These are phyloP conservation scores for Aspergillus nomiae DNA, from an alignment of 2,329 filamentous ascomycete genomes.

Conservation along the genomic window DNA sequence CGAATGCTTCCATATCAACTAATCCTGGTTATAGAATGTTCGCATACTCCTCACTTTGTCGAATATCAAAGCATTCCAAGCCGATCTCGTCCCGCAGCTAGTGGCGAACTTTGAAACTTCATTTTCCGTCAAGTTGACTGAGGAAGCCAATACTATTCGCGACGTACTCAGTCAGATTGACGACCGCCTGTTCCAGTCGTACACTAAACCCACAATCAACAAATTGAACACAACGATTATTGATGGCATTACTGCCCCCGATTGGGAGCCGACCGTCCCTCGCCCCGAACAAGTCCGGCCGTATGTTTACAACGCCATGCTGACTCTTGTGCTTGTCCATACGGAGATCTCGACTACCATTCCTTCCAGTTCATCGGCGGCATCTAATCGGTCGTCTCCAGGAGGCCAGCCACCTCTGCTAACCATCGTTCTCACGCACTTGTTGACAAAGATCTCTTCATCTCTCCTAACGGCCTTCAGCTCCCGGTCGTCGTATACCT, in stretches of 20 bases:
- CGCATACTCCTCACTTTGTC: constrained; percentile 92
- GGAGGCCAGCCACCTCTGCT: constrained; percentile 68
- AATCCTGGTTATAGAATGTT: constrained; percentile 66
- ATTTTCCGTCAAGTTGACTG: constrained; percentile 91
- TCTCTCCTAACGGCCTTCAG: constrained; percentile 83
- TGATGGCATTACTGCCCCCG: constrained; percentile 68
- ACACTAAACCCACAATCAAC: constrained; percentile 76
- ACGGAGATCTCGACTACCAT: constrained; percentile 84
- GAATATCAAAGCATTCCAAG: constrained; percentile 82
- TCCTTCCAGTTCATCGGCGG: constrained; percentile 67
- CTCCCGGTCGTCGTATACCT: constrained; percentile 66
- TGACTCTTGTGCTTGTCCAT: constrained; percentile 86
- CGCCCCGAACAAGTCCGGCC: constrained; percentile 74
- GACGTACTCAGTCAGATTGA: constrained; percentile 92
- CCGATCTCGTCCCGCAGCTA: constrained; percentile 81
- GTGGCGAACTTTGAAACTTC: constrained; percentile 90
- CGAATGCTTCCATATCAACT: constrained; percentile 5
- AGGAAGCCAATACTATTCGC: constrained; percentile 87
- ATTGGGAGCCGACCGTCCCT: constrained; percentile 66
- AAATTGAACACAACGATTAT: constrained; percentile 70
- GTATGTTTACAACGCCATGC: constrained; percentile 85
- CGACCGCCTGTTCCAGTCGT: constrained; percentile 85
- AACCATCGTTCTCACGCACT: constrained; percentile 76
- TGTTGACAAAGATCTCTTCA: constrained; percentile 78
- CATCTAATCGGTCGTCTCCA: constrained; percentile 71